phyloP scores from a whole-genome alignment of 2,329 filamentous ascomycete species.

The Blumeria hordei region DNA sequence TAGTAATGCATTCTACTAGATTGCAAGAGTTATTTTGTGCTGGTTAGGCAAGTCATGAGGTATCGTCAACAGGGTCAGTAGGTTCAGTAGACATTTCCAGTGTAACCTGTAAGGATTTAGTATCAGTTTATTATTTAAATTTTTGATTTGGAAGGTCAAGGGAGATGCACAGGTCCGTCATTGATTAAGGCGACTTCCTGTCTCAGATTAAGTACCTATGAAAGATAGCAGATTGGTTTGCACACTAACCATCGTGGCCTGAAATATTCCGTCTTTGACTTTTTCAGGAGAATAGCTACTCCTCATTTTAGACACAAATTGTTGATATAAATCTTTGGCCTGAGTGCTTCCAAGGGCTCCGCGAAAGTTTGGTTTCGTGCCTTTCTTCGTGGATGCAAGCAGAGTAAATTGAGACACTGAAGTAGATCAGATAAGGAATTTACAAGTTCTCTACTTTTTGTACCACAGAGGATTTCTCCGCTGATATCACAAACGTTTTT shows the following conservation, averaged over 20 bases:
- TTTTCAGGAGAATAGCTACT: conserved; percentile 45
- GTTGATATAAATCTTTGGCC: conserved; percentile 59
- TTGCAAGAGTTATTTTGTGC: no score
- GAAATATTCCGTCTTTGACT: conserved; percentile 90
- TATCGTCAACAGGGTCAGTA: neutral
- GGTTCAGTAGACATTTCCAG: conserved; percentile 12
- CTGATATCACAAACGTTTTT: conserved; percentile 65
- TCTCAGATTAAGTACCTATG: neutral
- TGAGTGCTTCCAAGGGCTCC: conserved; percentile 57
- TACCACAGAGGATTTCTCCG: conserved; percentile 88
- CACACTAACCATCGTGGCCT: conserved; percentile 61
- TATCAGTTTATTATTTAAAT: neutral
- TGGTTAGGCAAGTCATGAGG: neutral
- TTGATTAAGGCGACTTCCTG: conserved; percentile 69
- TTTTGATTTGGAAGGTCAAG: neutral
- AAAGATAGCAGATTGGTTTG: neutral
- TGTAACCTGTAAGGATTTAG: conserved; percentile 10
- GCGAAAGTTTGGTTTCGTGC: conserved; percentile 87
- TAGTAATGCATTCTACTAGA: no score
- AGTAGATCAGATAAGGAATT: conserved; percentile 1
- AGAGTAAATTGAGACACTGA: conserved; percentile 92
- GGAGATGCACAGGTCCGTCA: conserved; percentile 39
- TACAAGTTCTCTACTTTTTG: neutral
- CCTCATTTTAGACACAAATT: conserved; percentile 57
- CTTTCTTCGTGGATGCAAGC: conserved; percentile 80